These are phyloP conservation scores for Gamsiella multidivaricata DNA, from an alignment of 192 early-diverging fungal genomes.

Conservation along the genomic window DNA sequence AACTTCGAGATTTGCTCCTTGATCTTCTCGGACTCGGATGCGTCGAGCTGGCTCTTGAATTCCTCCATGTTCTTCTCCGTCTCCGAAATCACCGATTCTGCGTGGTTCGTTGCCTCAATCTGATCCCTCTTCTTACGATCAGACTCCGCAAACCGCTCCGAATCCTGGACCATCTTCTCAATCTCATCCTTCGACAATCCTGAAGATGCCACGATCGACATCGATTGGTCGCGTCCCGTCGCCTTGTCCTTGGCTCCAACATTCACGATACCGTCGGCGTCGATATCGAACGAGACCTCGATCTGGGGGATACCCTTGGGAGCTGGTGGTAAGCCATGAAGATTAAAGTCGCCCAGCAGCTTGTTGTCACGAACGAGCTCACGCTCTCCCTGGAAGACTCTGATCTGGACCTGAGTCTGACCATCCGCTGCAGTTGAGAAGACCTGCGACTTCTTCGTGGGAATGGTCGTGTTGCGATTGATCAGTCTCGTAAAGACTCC, in stretches of 20 bases:
- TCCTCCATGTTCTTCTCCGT: constrained; percentile 96
- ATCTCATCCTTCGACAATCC: constrained; percentile 95
- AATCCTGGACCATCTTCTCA: constrained; percentile 95
- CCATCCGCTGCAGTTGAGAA: constrained; percentile 99
- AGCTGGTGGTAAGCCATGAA: constrained; percentile 93
- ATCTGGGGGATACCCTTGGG: constrained; percentile 97
- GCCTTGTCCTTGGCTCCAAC: constrained; percentile 97
- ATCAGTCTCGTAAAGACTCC: constrained; percentile 98
- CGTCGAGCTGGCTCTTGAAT: constrained; percentile 96
- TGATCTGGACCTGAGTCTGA: constrained; percentile 97
- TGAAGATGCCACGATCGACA: constrained; percentile 95
- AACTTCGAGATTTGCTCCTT: constrained; percentile 83
- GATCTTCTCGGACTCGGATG: constrained; percentile 89
- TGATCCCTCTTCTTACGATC: constrained; percentile 93
- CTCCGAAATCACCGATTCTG: constrained; percentile 90
- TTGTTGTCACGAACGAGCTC: constrained; percentile 98
- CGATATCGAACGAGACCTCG: constrained; percentile 99
- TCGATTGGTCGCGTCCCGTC: constrained; percentile 94
- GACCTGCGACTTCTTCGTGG: constrained; percentile 99
- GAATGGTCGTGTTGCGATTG: constrained; percentile 98
- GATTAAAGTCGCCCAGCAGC: constrained; percentile 97
- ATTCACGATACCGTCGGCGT: constrained; percentile 99
- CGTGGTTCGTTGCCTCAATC: constrained; percentile 95
- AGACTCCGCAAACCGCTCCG: constrained; percentile 90
- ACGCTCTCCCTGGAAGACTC: constrained; percentile 99